A percentile compares a stretch with the other conserved stretches of the same genome.
phyloP scores from a whole-genome alignment of 2,329 filamentous ascomycete species.

The Alternaria atra region DNA sequence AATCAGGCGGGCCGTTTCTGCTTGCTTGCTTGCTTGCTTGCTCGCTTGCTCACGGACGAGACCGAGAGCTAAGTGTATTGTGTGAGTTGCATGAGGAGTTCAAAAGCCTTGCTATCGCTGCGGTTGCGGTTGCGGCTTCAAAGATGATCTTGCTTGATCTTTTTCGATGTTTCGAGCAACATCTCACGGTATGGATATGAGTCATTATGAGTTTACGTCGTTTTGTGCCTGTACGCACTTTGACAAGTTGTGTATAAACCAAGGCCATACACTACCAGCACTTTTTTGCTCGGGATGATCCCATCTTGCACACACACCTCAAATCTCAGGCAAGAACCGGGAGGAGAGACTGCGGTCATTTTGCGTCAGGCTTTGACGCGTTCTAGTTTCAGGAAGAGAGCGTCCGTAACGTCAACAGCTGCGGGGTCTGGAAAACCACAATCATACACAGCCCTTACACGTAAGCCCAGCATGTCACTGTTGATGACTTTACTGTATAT shows the following conservation, averaged over 20 bases:
- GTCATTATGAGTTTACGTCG: neutral
- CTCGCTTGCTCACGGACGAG: too few relatives aligned
- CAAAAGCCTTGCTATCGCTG: neutral
- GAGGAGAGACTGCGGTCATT: constrained; percentile 1
- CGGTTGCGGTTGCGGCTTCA: neutral
- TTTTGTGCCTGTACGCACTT: neutral
- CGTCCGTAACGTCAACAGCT: neutral
- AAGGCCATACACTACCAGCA: neutral
- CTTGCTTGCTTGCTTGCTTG: too few relatives aligned
- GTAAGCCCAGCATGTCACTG: constrained; percentile 2
- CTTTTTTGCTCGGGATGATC: neutral
- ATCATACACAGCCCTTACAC: neutral
- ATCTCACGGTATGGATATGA: neutral
- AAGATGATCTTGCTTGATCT: neutral
- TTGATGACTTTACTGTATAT: too few relatives aligned
- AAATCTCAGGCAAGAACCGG: neutral
- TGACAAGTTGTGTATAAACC: neutral
- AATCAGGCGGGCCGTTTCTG: neutral
- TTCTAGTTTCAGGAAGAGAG: neutral
- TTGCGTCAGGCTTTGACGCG: constrained; percentile 1
- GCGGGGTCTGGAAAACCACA: neutral
- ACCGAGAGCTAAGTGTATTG: neutral
- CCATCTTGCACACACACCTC: neutral
- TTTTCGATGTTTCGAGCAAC: neutral
- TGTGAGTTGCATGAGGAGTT: neutral